These are phyloP conservation scores for Westerdykella sp. DNA, from an alignment of 2,329 filamentous ascomycete species.

Conservation along the genomic window DNA sequence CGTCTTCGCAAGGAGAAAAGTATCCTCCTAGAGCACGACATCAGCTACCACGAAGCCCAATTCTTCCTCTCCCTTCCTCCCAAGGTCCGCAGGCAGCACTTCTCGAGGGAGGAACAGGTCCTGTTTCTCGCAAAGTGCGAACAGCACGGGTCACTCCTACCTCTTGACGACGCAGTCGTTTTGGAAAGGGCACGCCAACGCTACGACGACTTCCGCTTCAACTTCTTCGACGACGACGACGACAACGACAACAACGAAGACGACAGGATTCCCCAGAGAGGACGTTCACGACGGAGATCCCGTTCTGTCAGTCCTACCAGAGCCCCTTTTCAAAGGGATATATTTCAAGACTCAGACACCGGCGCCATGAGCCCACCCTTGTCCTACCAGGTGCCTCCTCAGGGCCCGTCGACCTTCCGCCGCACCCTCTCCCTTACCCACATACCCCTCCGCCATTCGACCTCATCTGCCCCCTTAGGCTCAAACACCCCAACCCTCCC, in stretches of 20 bases:
- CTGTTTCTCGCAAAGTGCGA: constrained; percentile 52
- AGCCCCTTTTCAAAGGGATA: constrained; percentile 14
- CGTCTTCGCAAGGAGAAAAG: constrained; percentile 33
- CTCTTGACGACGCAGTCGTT: constrained; percentile 5
- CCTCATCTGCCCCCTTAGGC: constrained; percentile 41
- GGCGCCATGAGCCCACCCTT: constrained; percentile 20
- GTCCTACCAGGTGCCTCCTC: constrained; percentile 5
- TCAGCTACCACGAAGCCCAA: constrained; percentile 52
- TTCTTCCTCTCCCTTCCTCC: constrained; percentile 67
- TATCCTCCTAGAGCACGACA: constrained; percentile 25
- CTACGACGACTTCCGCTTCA: constrained; percentile 30
- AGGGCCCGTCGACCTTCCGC: constrained; percentile 49
- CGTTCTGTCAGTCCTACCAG: constrained; percentile 14
- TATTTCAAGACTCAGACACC: constrained; percentile 23
- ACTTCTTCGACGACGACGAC: constrained; percentile 14
- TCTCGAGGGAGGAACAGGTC: constrained; percentile 65
- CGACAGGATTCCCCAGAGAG: constrained; percentile 5
- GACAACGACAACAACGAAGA: background rate
- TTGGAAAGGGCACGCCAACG: constrained; percentile 20
- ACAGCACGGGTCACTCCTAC: constrained; percentile 25
- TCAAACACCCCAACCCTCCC: constrained; percentile 37
- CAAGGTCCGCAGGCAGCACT: constrained; percentile 64
- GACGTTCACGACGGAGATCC: constrained; percentile 14
- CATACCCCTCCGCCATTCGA: constrained; percentile 53
- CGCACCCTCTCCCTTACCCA: constrained; percentile 67